phyloP scores from a whole-genome alignment of 2,329 filamentous ascomycete genomes.

The Herpotrichia juniperi region DNA sequence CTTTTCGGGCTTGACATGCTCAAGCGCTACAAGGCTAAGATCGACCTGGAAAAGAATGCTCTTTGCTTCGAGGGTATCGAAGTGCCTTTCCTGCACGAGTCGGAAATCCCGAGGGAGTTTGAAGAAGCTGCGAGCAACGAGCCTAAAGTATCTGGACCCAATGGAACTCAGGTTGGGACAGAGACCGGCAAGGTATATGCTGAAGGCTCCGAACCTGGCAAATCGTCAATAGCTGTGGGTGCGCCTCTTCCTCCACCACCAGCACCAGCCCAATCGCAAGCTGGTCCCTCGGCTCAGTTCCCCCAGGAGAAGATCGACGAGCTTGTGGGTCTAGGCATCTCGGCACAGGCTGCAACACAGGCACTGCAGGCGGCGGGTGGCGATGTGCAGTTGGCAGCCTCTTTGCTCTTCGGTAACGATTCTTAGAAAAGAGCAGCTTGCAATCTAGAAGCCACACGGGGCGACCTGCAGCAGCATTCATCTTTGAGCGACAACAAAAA shows the following conservation, averaged over 20 bases:
- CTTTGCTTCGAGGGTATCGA: constrained; percentile 88
- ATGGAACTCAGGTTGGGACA: constrained; percentile 86
- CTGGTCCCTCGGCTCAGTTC: constrained; percentile 41
- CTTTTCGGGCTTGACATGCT: constrained; percentile 95
- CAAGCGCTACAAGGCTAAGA: constrained; percentile 90
- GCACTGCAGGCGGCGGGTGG: constrained; percentile 83
- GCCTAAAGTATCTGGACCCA: constrained; percentile 82
- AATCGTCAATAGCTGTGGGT: constrained; percentile 28
- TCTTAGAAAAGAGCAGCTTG: neutral
- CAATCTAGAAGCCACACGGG: neutral
- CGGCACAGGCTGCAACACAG: constrained; percentile 75
- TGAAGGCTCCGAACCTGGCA: constrained; percentile 47
- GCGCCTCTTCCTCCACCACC: constrained; percentile 20
- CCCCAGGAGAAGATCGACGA: constrained; percentile 74
- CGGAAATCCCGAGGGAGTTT: constrained; percentile 85
- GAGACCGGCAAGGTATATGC: constrained; percentile 77
- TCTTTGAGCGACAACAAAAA: constrained; percentile 8
- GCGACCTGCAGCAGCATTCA: neutral
- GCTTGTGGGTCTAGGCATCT: constrained; percentile 78
- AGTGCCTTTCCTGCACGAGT: constrained; percentile 88
- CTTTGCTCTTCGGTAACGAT: constrained; percentile 65
- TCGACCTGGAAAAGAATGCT: constrained; percentile 84
- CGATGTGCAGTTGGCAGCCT: constrained; percentile 87
- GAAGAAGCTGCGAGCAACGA: constrained; percentile 78
- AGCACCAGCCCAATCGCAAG: constrained; percentile 20